Evolutionary conservation across 2,329 filamentous ascomycete genomes (phyloP).

Genomic region (Endoconidiophora polonica): DNA sequence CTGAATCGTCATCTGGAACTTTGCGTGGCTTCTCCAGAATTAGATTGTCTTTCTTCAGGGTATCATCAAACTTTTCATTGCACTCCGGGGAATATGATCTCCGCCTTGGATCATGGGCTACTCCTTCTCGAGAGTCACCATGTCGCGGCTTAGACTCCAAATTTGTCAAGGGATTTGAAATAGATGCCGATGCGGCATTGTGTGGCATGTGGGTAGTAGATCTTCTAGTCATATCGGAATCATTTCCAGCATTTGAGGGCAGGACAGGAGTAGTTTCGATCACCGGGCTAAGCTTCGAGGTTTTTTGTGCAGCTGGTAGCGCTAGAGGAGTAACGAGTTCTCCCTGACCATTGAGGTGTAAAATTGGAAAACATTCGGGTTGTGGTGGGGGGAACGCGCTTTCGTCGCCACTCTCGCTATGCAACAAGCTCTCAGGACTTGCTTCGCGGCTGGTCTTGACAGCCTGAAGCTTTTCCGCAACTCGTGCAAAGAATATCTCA

Average conservation of each 20-base stretch:
- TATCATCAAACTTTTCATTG: no score
- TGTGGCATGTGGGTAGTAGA: no score
- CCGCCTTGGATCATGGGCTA: no score
- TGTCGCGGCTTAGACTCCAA: background rate
- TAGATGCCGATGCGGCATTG: no score
- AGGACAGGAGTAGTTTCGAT: no score
- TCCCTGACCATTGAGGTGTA: background rate
- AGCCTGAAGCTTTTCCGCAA: slow-evolving; percentile 35
- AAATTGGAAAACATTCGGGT: slow-evolving; percentile 11
- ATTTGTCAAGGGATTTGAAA: background rate
- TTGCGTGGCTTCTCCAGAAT: background rate
- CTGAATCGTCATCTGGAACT: no score
- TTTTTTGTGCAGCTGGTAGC: no score
- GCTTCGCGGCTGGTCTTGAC: slow-evolving; percentile 28
- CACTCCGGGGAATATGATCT: no score
- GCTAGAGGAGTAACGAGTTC: background rate
- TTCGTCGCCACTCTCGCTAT: slow-evolving; percentile 1
- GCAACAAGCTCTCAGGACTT: slow-evolving; percentile 9
- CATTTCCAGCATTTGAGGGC: no score
- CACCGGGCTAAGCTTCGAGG: no score
- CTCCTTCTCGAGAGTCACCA: background rate
- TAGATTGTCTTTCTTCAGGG: background rate
- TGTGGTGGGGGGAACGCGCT: background rate
- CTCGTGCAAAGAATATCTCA: slow-evolving; percentile 33
- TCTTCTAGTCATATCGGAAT: no score